Conservation (phyloP, 768 basidiomycete genomes). For the Rossbeevera mucosa region DNA sequence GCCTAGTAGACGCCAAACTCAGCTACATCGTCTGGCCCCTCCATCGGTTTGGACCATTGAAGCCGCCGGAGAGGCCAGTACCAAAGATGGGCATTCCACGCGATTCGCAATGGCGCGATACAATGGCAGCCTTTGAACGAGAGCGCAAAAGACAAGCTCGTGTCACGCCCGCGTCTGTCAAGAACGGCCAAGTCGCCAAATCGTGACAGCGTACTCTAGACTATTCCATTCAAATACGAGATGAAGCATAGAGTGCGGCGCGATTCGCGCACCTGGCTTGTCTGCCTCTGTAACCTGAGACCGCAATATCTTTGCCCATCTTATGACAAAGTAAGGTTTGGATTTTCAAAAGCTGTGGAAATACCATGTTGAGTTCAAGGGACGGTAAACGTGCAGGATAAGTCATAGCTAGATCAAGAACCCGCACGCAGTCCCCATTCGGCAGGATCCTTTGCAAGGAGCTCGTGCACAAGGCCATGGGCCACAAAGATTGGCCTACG, state of each 20-base stretch:
- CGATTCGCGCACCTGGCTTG: too few relatives aligned
- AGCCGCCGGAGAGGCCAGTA: slow-evolving; percentile 18
- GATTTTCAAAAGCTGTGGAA: too few relatives aligned
- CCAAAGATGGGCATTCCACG: slow-evolving; percentile 18
- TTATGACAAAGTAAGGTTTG: too few relatives aligned
- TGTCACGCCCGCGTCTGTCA: slow-evolving; percentile 7
- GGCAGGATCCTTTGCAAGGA: slow-evolving; percentile 3
- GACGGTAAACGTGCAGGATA: not conserved
- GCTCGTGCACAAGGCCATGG: not conserved
- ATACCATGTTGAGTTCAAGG: too few relatives aligned
- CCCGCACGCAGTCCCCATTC: slow-evolving; percentile 2
- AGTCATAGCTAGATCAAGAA: slow-evolving; percentile 2
- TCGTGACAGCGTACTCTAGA: not conserved
- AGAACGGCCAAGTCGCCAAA: not conserved
- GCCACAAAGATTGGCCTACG: slow-evolving; percentile 19
- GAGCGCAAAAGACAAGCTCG: slow-evolving; percentile 24
- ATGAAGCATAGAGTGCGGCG: not conserved
- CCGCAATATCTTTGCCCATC: too few relatives aligned
- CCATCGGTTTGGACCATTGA: slow-evolving; percentile 40
- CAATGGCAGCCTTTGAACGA: slow-evolving; percentile 31
- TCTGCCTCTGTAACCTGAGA: too few relatives aligned
- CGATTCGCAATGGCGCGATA: slow-evolving; percentile 21
- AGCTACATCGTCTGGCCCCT: slow-evolving; percentile 50
- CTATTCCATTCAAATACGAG: not conserved
- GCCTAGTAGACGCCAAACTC: slow-evolving; percentile 49